These are phyloP conservation scores for Penicillium turbatum DNA, from an alignment of 495 filamentous ascomycete species.

Conservation along the genomic window DNA sequence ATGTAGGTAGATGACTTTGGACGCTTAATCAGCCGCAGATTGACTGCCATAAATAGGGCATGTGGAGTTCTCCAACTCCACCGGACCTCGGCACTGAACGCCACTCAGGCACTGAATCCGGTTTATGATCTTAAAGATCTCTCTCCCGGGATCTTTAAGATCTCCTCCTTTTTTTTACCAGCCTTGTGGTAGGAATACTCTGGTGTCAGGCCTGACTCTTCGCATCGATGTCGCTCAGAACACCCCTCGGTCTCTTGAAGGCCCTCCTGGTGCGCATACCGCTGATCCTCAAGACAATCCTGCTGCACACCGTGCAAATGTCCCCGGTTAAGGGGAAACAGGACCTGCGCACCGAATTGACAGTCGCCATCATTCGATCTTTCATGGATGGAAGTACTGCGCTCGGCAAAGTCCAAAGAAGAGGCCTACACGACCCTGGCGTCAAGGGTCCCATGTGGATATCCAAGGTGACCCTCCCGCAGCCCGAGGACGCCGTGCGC, in stretches of 20 bases:
- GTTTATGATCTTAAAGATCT: conserved; percentile 15
- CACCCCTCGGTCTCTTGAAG: conserved; percentile 38
- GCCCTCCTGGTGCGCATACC: conserved; percentile 58
- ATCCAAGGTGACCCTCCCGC: conserved; percentile 56
- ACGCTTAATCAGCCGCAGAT: too few relatives aligned
- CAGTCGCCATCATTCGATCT: conserved; percentile 63
- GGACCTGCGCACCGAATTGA: conserved; percentile 73
- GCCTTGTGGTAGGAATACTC: neutral
- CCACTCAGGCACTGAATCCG: conserved; percentile 14
- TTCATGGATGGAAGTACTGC: conserved; percentile 47
- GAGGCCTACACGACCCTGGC: conserved; percentile 56
- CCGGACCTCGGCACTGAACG: conserved; percentile 23
- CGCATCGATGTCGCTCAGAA: conserved; percentile 17
- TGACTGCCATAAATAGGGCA: neutral
- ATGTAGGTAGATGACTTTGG: too few relatives aligned
- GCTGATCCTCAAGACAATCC: conserved; percentile 59
- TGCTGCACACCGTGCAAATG: conserved; percentile 61
- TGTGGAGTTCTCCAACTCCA: neutral
- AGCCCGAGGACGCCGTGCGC: conserved; percentile 54
- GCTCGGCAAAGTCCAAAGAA: conserved; percentile 60
- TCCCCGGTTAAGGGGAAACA: conserved; percentile 68
- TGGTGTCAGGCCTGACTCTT: neutral
- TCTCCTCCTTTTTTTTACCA: neutral
- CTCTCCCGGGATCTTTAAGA: neutral
- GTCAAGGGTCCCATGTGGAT: conserved; percentile 82